Conservation (phyloP, 495 filamentous ascomycete species). For the Aspergillus haitiensis region DNA sequence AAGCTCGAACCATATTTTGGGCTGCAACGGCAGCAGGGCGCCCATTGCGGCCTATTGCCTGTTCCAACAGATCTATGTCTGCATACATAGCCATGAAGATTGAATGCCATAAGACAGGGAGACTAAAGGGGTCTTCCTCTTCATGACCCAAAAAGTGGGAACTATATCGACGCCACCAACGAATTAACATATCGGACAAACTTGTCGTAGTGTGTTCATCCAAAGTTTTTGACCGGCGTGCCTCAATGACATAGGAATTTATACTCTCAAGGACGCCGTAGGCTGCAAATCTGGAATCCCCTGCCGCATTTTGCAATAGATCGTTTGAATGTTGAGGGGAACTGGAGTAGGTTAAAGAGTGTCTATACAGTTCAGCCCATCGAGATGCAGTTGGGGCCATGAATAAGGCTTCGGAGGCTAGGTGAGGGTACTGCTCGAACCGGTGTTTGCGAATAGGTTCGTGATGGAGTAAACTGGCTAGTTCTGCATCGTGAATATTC, state of each 20-base stretch:
- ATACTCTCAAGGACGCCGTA: conserved; percentile 30
- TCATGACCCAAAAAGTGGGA: conserved; percentile 7
- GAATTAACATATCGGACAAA: conserved; percentile 22
- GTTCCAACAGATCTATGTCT: conserved; percentile 36
- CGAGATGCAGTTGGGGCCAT: conserved; percentile 32
- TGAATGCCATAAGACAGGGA: conserved; percentile 40
- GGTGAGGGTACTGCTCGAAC: conserved; percentile 21
- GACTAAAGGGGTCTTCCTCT: conserved; percentile 26
- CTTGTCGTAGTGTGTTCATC: conserved; percentile 14
- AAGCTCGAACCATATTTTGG: conserved; percentile 8
- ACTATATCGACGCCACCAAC: conserved; percentile 27
- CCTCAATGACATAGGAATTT: conserved; percentile 23
- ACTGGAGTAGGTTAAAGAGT: conserved; percentile 4
- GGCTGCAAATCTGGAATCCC: conserved; percentile 23
- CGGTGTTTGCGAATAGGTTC: conserved; percentile 34
- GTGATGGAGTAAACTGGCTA: conserved; percentile 37
- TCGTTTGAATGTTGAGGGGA: conserved; percentile 4
- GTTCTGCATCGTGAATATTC: conserved; percentile 38
- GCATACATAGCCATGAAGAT: conserved; percentile 35
- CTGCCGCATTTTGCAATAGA: conserved; percentile 13
- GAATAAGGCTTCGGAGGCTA: conserved; percentile 31
- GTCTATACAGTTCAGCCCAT: conserved; percentile 27
- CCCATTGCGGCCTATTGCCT: conserved; percentile 32
- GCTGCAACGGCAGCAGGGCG: neutral
- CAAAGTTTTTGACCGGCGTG: conserved; percentile 21